phyloP scores from a whole-genome alignment of 2,329 filamentous ascomycete species.

The Ophiostoma perfectum region DNA sequence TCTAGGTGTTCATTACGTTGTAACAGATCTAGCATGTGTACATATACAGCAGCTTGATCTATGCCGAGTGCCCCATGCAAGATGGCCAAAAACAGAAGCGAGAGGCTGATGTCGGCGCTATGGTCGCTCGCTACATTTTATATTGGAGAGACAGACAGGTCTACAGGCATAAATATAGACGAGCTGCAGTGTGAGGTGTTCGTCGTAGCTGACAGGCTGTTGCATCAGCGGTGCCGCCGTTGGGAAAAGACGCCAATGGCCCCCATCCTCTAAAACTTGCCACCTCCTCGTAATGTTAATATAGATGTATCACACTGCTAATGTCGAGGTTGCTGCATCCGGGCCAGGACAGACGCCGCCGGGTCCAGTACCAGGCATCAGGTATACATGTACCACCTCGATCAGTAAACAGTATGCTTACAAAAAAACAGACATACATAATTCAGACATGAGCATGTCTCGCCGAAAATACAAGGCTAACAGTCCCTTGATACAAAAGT shows the following conservation, averaged over 20 bases:
- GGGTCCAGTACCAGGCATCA: not conserved
- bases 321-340: no score
- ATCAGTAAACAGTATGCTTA: not conserved
- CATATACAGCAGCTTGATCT: not conserved
- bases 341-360: not conserved
- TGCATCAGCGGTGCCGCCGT: slow-evolving; percentile 4
- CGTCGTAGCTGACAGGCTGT: slow-evolving; percentile 8
- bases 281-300: not conserved
- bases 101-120: slow-evolving; percentile 1
- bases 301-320: not conserved
- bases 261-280: not conserved
- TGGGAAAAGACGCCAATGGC: not conserved
- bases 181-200: slow-evolving; percentile 5
- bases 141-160: not conserved
- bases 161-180: not conserved
- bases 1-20: no score
- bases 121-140: not conserved
- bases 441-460: not conserved
- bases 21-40: no score
- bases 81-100: slow-evolving; percentile 1
- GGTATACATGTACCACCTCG: not conserved
- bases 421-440: not conserved
- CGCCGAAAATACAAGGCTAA: not conserved
- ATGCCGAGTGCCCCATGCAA: slow-evolving; percentile 1
- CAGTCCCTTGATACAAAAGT: not conserved